Percentiles rank a stretch among this genome's conserved stretches.
Evolutionary conservation across 2,329 filamentous ascomycete genomes (phyloP).

Genomic region (Colletotrichum sp.): DNA sequence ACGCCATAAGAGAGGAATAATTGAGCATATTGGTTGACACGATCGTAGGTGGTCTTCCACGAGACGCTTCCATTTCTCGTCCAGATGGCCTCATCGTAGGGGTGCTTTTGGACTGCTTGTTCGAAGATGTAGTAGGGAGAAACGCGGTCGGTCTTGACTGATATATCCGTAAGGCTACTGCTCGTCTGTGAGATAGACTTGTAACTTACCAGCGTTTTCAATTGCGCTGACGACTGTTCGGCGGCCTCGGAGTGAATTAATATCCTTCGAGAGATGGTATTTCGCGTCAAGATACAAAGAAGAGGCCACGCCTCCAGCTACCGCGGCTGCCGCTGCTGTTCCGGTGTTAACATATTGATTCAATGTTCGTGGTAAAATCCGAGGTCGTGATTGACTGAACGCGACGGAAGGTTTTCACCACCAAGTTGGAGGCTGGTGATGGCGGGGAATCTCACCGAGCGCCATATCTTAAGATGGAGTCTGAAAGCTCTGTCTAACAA

Average conservation of each 20-base stretch:
- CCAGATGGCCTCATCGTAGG: slow-evolving; percentile 68
- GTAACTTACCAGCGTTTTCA: slow-evolving; percentile 31
- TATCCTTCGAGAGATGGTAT: slow-evolving; percentile 69
- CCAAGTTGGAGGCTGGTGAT: not conserved
- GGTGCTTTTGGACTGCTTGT: slow-evolving; percentile 54
- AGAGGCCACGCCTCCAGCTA: slow-evolving; percentile 33
- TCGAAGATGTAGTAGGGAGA: slow-evolving; percentile 74
- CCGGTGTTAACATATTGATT: not conserved
- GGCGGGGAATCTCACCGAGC: not conserved
- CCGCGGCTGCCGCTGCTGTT: slow-evolving; percentile 37
- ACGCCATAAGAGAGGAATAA: slow-evolving; percentile 67
- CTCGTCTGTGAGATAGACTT: rapidly evolving
- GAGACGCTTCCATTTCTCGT: slow-evolving; percentile 66
- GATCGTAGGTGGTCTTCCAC: slow-evolving; percentile 59
- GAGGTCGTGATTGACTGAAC: not conserved
- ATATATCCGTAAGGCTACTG: slow-evolving; percentile 30
- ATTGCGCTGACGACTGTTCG: slow-evolving; percentile 39
- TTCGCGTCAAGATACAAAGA: slow-evolving; percentile 69
- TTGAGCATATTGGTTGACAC: slow-evolving; percentile 64
- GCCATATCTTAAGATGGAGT: not conserved
- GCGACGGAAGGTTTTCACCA: not conserved
- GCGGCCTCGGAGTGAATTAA: slow-evolving; percentile 45
- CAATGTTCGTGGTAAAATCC: too few species aligned
- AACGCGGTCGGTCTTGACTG: slow-evolving; percentile 54
- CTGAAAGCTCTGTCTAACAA: not conserved